These are phyloP conservation scores for Pseudoperonospora humuli DNA, from an alignment of 352 stramenopile species.

Conservation along the genomic window DNA sequence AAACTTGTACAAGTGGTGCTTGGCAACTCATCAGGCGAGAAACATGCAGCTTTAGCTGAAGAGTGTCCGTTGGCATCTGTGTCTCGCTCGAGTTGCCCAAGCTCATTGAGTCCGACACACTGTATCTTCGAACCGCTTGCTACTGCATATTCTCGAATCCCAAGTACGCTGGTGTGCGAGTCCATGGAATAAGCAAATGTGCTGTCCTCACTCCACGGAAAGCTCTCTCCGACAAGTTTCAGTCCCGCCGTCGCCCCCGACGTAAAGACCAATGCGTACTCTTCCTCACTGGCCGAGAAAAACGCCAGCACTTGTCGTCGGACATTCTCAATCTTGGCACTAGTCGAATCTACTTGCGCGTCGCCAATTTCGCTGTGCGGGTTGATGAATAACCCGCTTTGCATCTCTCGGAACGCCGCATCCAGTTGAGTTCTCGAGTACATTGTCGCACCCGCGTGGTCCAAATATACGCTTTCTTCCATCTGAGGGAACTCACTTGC, in stretches of 20 bases:
- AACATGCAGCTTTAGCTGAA: not conserved
- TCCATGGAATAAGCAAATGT: conserved; percentile 54
- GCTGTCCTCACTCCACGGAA: conserved; percentile 55
- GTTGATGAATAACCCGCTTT: conserved; percentile 46
- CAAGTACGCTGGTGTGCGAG: conserved; percentile 69
- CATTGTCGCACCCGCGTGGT: conserved; percentile 80
- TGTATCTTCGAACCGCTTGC: conserved; percentile 16
- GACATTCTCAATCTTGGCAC: conserved; percentile 34
- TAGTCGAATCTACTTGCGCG: conserved; percentile 31
- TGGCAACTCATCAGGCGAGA: not conserved
- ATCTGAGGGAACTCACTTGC: conserved; percentile 38
- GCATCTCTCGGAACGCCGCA: conserved; percentile 39
- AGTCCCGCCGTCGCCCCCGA: conserved; percentile 71
- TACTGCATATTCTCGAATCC: conserved; percentile 42
- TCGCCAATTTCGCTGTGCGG: conserved; percentile 40
- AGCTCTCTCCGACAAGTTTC: conserved; percentile 77
- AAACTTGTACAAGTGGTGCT: conserved; percentile 23
- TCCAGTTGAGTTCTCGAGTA: conserved; percentile 62
- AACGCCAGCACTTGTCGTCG: conserved; percentile 51
- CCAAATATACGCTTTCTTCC: conserved; percentile 55
- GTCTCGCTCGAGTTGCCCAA: conserved; percentile 25
- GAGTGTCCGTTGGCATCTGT: not conserved
- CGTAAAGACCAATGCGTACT: conserved; percentile 82
- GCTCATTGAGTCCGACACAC: conserved; percentile 31
- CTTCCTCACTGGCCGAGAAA: conserved; percentile 54